Base-by-base conservation (phyloP, 495 filamentous ascomycete species). In the Neurospora sp. region DNA sequence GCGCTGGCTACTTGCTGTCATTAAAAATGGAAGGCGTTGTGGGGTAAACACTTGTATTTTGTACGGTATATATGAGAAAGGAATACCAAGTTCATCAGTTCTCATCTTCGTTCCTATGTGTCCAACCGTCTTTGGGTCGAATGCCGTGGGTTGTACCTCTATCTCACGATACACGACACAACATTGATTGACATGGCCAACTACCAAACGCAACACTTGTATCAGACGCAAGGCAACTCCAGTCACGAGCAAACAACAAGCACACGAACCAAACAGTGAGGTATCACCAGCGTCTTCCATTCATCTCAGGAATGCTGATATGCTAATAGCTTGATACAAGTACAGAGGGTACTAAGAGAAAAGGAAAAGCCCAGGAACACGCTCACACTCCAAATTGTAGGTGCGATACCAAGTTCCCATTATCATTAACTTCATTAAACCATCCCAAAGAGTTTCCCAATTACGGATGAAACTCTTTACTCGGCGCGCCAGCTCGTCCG, bases 401-500 rank as follows among this genome's bases (percentile, higher is more conserved):
- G 46, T 31, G 46, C 39, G 46, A 69, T 41, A 74, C 71, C 5
- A 73, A 42, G 37, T 27, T 48, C 48, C 71, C 35, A 72, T 35
- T 53, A 73, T 65, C 70, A 39, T 65, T 65, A 65, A 65, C 53
- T 35, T 65, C 53, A 38, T 71, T 41, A 41, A 71, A 42, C 68
- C 20, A 18, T 42, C 69, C 70, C 71, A 39, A 37, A 35, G 27
- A 61, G 53, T 53, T 53, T 12, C 0, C 11, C 44, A 6, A 41
- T 27, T 27, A 53, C 46, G 5, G 2, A 53, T 2, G 10, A 27
- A 35, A 18, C 31, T 14, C 12, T 53, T 72, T 77, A 78, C 75
- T 78, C 77, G 41, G 75, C 68, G 8, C 77, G 77, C 75, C 77
- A 78, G 31, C 73, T 38, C 41, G 68, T 75, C 9, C 77, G 73